Evolutionary conservation across 306 rosid species (phyloP).

Genomic region (Oemleria cerasiformis): DNA sequence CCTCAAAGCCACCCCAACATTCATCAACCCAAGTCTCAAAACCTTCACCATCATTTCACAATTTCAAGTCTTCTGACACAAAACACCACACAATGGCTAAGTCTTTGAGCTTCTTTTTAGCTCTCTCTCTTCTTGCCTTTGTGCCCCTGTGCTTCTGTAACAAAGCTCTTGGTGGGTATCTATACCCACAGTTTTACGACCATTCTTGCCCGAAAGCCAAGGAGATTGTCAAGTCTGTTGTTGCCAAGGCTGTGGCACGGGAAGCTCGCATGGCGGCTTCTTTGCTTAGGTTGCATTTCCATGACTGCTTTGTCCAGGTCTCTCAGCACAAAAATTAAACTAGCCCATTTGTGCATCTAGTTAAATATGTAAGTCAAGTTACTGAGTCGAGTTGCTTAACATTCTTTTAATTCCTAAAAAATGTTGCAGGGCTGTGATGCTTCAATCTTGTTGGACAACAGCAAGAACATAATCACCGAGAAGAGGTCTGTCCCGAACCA

Average conservation of each 20-base stretch:
- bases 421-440: slow-evolving; percentile 89
- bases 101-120: slow-evolving; percentile 32
- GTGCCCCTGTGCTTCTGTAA: slow-evolving; percentile 49
- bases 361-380: background rate
- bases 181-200: slow-evolving; percentile 77
- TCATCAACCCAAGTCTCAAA: slow-evolving; percentile 19
- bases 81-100: slow-evolving; percentile 40
- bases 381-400: slow-evolving; percentile 4
- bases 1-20: slow-evolving; percentile 9
- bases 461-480: slow-evolving; percentile 55
- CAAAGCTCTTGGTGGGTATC: slow-evolving; percentile 33
- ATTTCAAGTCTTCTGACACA: slow-evolving; percentile 12
- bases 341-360: background rate
- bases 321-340: background rate
- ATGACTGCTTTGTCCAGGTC: slow-evolving; percentile 94
- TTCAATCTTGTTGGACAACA: slow-evolving; percentile 67
- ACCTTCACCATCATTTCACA: slow-evolving; percentile 2
- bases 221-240: slow-evolving; percentile 56
- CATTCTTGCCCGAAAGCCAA: slow-evolving; percentile 70
- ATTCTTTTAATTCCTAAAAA: background rate
- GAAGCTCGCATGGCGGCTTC: slow-evolving; percentile 88
- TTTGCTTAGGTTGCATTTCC: slow-evolving; percentile 77
- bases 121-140: slow-evolving; percentile 56
- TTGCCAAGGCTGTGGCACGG: slow-evolving; percentile 56
- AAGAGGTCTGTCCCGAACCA: slow-evolving; percentile 71